phyloP scores from a whole-genome alignment of 371 early-diverging fungal species.

The Syncephalastrum sp. region DNA sequence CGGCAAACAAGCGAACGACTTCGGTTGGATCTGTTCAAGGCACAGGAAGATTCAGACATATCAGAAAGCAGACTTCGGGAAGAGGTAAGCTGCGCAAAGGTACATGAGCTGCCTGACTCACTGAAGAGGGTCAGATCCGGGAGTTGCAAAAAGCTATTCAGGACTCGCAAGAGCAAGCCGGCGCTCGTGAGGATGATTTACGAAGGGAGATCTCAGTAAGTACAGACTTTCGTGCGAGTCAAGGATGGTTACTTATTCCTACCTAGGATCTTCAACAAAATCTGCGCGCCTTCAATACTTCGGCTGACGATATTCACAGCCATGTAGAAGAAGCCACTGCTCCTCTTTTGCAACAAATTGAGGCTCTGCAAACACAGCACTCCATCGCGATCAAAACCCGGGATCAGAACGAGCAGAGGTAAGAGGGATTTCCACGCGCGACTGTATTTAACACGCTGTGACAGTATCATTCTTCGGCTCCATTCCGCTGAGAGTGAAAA shows the following conservation, averaged over 20 bases:
- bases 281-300: slow-evolving; percentile 59
- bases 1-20: slow-evolving; percentile 46
- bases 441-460: neutral
- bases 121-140: slow-evolving; percentile 31
- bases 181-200: slow-evolving; percentile 59
- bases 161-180: slow-evolving; percentile 60
- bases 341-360: slow-evolving; percentile 70
- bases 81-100: slow-evolving; percentile 29
- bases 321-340: slow-evolving; percentile 55
- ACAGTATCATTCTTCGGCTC: slow-evolving; percentile 45
- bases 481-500: slow-evolving; percentile 49
- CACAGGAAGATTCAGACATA: slow-evolving; percentile 31
- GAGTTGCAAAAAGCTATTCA: slow-evolving; percentile 63
- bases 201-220: slow-evolving; percentile 55
- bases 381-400: slow-evolving; percentile 54
- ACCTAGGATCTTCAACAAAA: slow-evolving; percentile 50
- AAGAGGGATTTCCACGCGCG: neutral
- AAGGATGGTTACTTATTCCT: neutral
- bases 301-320: slow-evolving; percentile 55
- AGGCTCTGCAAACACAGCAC: slow-evolving; percentile 68
- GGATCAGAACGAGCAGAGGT: slow-evolving; percentile 67
- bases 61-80: slow-evolving; percentile 42
- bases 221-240: neutral
- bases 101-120: too few species aligned
- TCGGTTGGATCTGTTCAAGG: slow-evolving; percentile 51